phyloP scores from a whole-genome alignment of 2,329 filamentous ascomycete species.

The Pseudopithomyces maydicus region DNA sequence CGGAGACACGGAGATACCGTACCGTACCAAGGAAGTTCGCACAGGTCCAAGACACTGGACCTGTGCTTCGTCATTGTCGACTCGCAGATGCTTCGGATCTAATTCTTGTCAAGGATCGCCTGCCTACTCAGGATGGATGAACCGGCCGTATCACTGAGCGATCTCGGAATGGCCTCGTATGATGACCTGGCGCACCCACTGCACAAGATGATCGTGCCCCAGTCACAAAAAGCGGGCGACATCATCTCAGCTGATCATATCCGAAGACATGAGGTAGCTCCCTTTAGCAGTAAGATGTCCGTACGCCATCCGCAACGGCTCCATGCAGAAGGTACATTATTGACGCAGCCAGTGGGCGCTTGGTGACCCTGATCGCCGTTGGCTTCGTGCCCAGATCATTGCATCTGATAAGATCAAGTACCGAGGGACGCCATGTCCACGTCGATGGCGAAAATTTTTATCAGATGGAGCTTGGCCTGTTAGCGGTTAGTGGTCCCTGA shows the following conservation, averaged over 20 bases:
- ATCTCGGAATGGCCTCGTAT: slow-evolving; percentile 1
- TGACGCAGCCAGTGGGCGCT: not conserved
- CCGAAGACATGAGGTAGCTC: slow-evolving; percentile 1
- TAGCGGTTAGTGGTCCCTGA: not conserved
- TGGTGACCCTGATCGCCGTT: not conserved
- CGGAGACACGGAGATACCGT: slow-evolving; percentile 23
- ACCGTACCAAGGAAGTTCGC: slow-evolving; percentile 23
- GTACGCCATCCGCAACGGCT: not conserved
- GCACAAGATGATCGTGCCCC: not conserved
- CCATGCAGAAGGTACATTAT: not conserved
- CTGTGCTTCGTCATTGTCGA: slow-evolving; percentile 13
- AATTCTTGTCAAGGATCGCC: slow-evolving; percentile 15
- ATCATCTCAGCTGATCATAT: slow-evolving; percentile 12
- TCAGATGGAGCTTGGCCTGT: slow-evolving; percentile 10
- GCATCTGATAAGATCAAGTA: slow-evolving; percentile 14
- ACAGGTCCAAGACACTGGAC: slow-evolving; percentile 6
- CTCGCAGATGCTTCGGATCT: slow-evolving; percentile 45
- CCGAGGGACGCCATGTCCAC: slow-evolving; percentile 4
- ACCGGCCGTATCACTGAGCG: not conserved
- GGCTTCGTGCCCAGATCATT: not conserved
- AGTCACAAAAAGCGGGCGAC: slow-evolving; percentile 2
- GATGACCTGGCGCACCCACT: not conserved
- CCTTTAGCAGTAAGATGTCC: not conserved
- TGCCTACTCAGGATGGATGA: not conserved
- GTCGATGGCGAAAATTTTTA: slow-evolving; percentile 9